Evolutionary conservation across 805 yeast species (phyloP), one percentile per base, ranked within the genome.

Genomic region (Dipodascopsis tothii): DNA sequence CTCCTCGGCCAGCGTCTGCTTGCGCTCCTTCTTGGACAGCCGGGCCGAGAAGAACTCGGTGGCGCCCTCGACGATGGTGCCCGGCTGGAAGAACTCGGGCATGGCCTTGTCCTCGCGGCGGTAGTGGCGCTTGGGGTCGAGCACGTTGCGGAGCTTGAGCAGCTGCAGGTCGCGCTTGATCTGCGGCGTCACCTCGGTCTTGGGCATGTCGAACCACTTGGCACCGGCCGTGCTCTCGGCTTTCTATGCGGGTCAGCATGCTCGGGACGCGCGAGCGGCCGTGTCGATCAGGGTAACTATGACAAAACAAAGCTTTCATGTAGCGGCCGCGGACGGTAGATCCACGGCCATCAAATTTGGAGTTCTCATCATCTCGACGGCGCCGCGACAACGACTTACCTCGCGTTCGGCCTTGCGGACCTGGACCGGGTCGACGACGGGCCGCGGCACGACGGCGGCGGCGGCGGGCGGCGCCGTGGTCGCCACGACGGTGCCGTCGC

Each of bases 51-150:
- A 84, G 62, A 72, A 85, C 60, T 90, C 96, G 1, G 84, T 72
- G 51, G 80, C 78, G 35, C 87, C 90, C 55, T 83, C 92, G 21
- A 88, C 64, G 30, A 92, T 75, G 0, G 96, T 87, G 14, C 98
- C 98, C 55, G 84, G 75, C 46, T 90, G 92, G 61, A 92, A 87
- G 52, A 71, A 77, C 57, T 83, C 84, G 37, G 94, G 90, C 5
- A 73, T 71, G 39, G 71, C 72, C 25, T 56, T 56, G 49, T 78
- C 78, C 9, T 44, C 53, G 14, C 44, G 44, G 65, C 84, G 86
- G 66, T 92, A 92, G 65, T 86, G 95, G 56, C 96, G 75, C 66
- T 92, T 92, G 5, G 96, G 97, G 60, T 92, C 97, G 50, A 92
- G 71, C 6, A 87, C 95, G 44, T 83, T 81, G 64, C 98, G 78